Evolutionary conservation across 2,329 filamentous ascomycete species (phyloP), one percentile per base, ranked within the genome.

Genomic region (Aspergillus sp.): DNA sequence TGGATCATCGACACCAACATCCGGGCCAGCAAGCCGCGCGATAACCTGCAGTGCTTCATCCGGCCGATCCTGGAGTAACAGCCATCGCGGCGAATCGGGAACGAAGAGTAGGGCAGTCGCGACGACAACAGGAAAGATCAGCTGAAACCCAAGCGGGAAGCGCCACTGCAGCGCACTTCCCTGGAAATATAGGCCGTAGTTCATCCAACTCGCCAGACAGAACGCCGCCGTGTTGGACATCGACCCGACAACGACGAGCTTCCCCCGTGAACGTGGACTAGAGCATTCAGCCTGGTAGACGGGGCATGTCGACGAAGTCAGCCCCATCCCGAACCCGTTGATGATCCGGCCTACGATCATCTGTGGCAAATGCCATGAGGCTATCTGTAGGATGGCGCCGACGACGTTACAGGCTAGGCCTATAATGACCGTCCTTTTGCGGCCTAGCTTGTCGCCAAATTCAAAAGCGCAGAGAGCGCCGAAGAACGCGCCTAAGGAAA

Each of bases 281-380:
- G 73, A 73, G 11, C 73, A 58, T 48, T 77, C 75, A 3, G 71
- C 70, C 53, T 77, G 74, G 70, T 73, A 78, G 56, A 72, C 55
- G 59, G 71, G 70, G 16, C 73, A 72, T 1, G 78, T 80, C 33
- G 77, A 74, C 2, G 79, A 79, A 47, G 80, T 80, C 64, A 76
- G 64, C 4, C 75, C 74, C 42, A 72, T 77, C 2, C 77, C 77
- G 3, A 79, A 47, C 2, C 77, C 77, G 5, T 72, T 72, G 17
- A 79, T 68, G 19, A 38, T 38, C 9, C 35, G 14, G 14, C 35
- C 35, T 8, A 75, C 71, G 45, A 77, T 74, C 65, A 79, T 68
- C 45, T 76, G 71, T 17, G 71, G 62, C 14, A 77, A 66, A 4
- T 60, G 60, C 46, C 67, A 74, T 6, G 72, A 65, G 3, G 72